Percentiles rank a stretch among this genome's conserved stretches.
phyloP scores from a whole-genome alignment of 805 yeast species.

The Zygoascus biomembranicola region DNA sequence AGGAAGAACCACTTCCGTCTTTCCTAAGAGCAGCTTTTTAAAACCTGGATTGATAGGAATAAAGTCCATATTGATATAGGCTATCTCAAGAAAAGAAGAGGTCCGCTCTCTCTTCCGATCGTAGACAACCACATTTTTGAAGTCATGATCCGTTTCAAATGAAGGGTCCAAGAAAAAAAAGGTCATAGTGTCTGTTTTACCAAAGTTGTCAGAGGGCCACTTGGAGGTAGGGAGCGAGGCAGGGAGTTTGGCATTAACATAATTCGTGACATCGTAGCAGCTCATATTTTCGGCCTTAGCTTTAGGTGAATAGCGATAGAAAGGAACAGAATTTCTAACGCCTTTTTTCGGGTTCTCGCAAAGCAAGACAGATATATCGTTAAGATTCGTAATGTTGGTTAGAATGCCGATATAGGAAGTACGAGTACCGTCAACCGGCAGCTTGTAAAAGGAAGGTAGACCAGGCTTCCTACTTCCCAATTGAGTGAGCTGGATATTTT shows the following conservation, averaged over 20 bases:
- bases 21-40: background rate
- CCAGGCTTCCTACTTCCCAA: background rate
- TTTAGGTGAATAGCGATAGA: background rate
- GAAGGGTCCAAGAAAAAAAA: background rate
- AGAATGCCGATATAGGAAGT: background rate
- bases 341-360: background rate
- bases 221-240: background rate
- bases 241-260: background rate
- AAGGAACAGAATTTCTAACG: background rate
- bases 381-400: background rate
- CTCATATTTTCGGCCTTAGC: background rate
- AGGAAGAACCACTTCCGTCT: background rate
- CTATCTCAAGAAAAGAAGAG: background rate
- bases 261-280: background rate
- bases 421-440: background rate
- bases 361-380: background rate
- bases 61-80: background rate
- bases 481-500: background rate
- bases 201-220: constrained; percentile 2
- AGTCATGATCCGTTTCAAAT: background rate
- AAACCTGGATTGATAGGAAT: background rate
- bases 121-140: background rate
- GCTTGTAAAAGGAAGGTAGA: background rate
- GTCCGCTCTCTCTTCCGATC: background rate
- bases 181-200: background rate